These are phyloP conservation scores for Protostelium mycophagum DNA, from an alignment of 78 protist genomes.

Conservation along the genomic window DNA sequence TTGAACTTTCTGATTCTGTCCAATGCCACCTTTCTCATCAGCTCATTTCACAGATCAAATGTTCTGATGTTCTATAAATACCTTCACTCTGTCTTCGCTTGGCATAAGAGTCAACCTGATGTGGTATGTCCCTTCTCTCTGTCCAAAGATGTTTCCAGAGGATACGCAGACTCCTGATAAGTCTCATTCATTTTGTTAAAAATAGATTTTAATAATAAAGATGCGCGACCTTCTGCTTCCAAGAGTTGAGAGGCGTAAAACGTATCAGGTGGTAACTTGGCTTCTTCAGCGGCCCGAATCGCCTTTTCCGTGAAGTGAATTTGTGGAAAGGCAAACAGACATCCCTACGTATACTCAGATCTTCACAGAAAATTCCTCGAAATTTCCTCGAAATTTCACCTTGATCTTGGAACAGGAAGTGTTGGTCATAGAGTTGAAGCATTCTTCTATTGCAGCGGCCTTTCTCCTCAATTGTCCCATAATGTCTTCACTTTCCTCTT, in stretches of 20 bases:
- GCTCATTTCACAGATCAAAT: background rate
- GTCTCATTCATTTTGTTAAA: too few relatives aligned
- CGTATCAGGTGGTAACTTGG: constrained; percentile 84
- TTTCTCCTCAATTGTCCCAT: background rate
- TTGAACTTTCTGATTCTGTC: background rate
- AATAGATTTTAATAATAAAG: too few relatives aligned
- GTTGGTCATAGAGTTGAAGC: background rate
- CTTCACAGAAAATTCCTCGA: background rate
- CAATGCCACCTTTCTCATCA: background rate
- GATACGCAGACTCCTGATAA: constrained; percentile 96
- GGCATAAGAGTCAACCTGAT: constrained; percentile 98
- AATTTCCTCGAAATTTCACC: background rate
- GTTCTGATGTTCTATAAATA: background rate
- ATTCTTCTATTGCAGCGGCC: background rate
- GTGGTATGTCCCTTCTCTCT: constrained; percentile 94
- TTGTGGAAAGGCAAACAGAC: constrained; percentile 97
- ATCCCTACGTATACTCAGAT: constrained; percentile 51
- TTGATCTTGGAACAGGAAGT: background rate
- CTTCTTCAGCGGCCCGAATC: constrained; percentile 71
- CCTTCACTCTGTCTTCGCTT: constrained; percentile 68
- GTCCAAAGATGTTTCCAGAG: constrained; percentile 98
- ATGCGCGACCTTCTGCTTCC: too few relatives aligned
- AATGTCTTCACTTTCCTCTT: background rate
- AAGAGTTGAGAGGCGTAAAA: constrained; percentile 87
- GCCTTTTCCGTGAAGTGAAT: constrained; percentile 86